A percentile compares a stretch with the other conserved stretches of the same genome.
These are phyloP conservation scores for Chlorella variabilis DNA, from an alignment of 163 green algal species.

Conservation along the genomic window DNA sequence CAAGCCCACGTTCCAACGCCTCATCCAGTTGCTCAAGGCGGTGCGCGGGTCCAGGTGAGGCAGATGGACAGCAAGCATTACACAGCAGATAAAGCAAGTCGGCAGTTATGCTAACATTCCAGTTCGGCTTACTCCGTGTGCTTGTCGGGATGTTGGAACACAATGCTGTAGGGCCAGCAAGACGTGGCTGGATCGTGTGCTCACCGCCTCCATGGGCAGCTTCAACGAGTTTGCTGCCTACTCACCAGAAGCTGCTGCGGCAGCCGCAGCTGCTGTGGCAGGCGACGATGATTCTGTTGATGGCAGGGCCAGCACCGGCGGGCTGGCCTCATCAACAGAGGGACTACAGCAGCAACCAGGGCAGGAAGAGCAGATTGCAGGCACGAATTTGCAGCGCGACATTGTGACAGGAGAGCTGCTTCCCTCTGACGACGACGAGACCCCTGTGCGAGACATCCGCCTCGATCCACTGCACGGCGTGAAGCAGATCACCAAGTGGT, in stretches of 20 bases:
- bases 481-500: constrained; percentile 18
- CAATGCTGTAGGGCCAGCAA: constrained; percentile 30
- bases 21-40: constrained; percentile 52
- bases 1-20: constrained; percentile 51
- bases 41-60: constrained; percentile 26
- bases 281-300: neutral
- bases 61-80: too few species aligned
- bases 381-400: constrained; percentile 8
- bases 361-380: neutral
- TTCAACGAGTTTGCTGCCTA: constrained; percentile 39
- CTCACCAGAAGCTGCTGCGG: neutral
- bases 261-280: neutral
- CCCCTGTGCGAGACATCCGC: constrained; percentile 18
- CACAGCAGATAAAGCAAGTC: neutral
- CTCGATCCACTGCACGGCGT: constrained; percentile 33
- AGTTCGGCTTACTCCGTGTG: too few species aligned
- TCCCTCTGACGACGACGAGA: neutral
- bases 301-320: neutral
- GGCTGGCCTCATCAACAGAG: too few species aligned
- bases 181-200: constrained; percentile 44
- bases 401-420: constrained; percentile 49
- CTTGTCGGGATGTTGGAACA: too few species aligned
- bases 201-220: constrained; percentile 15
- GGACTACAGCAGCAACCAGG: neutral
- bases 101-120: too few species aligned